These are phyloP conservation scores for Phytomonas sp. DNA, from an alignment of 208 protist genomes.

Conservation along the genomic window DNA sequence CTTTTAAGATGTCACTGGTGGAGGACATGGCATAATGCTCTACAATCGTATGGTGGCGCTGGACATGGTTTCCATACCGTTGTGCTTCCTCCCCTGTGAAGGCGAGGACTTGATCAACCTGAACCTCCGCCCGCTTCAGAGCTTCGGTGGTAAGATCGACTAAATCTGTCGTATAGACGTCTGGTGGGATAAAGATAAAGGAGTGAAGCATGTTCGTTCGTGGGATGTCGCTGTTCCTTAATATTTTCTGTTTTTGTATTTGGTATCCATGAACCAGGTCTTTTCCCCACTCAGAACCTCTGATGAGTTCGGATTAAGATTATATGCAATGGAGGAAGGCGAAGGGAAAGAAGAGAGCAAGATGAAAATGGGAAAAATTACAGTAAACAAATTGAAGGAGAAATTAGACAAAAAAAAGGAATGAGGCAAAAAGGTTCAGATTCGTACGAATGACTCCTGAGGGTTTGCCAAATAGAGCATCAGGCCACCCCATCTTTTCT, in stretches of 20 bases:
- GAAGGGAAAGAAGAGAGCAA: constrained; percentile 1
- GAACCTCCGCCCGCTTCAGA: constrained; percentile 17
- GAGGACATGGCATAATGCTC: constrained; percentile 28
- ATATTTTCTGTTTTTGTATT: constrained; percentile 1
- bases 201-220: constrained; percentile 32
- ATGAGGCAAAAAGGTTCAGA: neutral
- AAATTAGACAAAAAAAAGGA: constrained; percentile 1
- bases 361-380: constrained; percentile 1
- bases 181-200: constrained; percentile 53
- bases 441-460: neutral
- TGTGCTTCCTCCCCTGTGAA: constrained; percentile 29
- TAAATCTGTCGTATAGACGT: constrained; percentile 34
- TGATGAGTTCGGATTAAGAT: neutral
- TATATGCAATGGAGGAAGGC: neutral
- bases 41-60: constrained; percentile 53
- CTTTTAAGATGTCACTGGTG: constrained; percentile 17
- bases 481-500: neutral
- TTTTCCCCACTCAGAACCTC: neutral
- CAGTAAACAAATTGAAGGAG: neutral
- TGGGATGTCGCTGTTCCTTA: neutral
- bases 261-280: neutral
- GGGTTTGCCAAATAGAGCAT: neutral
- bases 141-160: constrained; percentile 17
- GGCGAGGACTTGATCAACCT: constrained; percentile 34
- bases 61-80: constrained; percentile 28